A percentile compares a stretch with the other conserved stretches of the same genome.
Evolutionary conservation across 1,139 yeast genomes (phyloP).

Genomic region (Candida dubliniensis): DNA sequence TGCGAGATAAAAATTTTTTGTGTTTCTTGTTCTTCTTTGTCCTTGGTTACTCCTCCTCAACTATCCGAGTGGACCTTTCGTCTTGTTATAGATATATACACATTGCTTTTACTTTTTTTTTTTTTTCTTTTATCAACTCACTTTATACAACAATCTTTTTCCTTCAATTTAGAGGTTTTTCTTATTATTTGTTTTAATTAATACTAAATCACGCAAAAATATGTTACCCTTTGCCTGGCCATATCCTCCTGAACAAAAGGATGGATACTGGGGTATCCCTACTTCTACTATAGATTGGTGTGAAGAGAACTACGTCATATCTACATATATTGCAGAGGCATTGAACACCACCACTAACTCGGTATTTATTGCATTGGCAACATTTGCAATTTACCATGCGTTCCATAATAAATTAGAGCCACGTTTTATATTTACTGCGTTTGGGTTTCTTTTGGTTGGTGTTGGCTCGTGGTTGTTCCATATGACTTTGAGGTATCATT

Average conservation of each 20-base stretch:
- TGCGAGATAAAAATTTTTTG: too few species aligned
- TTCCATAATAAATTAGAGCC: conserved; percentile 59
- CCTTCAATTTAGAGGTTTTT: too few species aligned
- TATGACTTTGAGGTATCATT: conserved; percentile 88
- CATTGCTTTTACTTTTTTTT: too few species aligned
- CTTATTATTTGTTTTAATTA: background rate
- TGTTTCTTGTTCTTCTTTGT: too few species aligned
- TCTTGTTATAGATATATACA: too few species aligned
- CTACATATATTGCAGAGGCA: conserved; percentile 85
- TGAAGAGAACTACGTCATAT: conserved; percentile 88
- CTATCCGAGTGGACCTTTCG: too few species aligned
- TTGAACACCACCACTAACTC: conserved; percentile 80
- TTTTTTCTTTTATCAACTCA: too few species aligned
- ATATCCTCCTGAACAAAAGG: conserved; percentile 43
- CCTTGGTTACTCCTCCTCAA: too few species aligned
- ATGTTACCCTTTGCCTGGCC: conserved; percentile 51
- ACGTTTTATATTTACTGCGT: conserved; percentile 67
- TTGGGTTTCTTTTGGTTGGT: conserved; percentile 87
- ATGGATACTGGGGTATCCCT: conserved; percentile 51
- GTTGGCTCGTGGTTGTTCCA: conserved; percentile 94
- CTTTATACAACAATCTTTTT: too few species aligned
- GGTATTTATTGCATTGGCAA: conserved; percentile 65
- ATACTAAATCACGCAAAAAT: too few species aligned
- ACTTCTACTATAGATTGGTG: conserved; percentile 92
- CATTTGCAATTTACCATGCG: conserved; percentile 65